Evolutionary conservation across 768 basidiomycete genomes (phyloP), one percentile per base, ranked within the genome.

Genomic region (Macrolepiota albuminosa): DNA sequence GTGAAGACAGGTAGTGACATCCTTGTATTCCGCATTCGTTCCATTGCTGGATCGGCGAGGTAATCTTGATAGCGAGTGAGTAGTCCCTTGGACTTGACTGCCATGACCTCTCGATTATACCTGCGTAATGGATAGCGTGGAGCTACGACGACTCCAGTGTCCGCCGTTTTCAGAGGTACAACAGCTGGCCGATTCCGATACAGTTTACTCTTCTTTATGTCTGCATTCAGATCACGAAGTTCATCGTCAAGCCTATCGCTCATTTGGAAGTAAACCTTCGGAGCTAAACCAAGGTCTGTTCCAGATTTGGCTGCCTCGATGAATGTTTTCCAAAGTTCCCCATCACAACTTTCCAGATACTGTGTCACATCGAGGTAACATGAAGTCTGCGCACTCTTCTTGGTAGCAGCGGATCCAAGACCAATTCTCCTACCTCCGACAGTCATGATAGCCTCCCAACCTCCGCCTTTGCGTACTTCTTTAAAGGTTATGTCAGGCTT

Each of bases 331-430:
- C 95, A 98, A 29, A 98, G 79, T 1, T 79, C 80, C 0, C 81
- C 78, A 70, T 98, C 95, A 70, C 92, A 95, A 58, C 76, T 79
- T 70, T 95, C 89, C 59, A 98, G 82, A 70, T 97, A 96, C 55
- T 85, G 82, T 0, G 88, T 83, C 61, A 93, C 93, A 70, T 98
- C 95, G 50, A 97, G 82, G 70, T 89, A 96, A 69, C 89, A 92
- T 62, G 82, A 80, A 13, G 81, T 74, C 64, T 83, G 78, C 0
- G 95, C 88, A 5, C 67, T 68, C 73, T 94, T 95, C 75, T 96
- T 97, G 67, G 62, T 83, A 4, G 68, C 2, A 6, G 81, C 88
- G 36, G 79, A 71, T 10, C 93, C 95, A 69, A 95, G 77, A 5
- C 95, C 95, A 60, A 98, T 94, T 59, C 85, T 83, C 45, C 87